A percentile compares a stretch with the other conserved stretches of the same genome.
Conservation (phyloP, 2,329 filamentous ascomycete genomes). For the Hymenoscyphus scutula region DNA sequence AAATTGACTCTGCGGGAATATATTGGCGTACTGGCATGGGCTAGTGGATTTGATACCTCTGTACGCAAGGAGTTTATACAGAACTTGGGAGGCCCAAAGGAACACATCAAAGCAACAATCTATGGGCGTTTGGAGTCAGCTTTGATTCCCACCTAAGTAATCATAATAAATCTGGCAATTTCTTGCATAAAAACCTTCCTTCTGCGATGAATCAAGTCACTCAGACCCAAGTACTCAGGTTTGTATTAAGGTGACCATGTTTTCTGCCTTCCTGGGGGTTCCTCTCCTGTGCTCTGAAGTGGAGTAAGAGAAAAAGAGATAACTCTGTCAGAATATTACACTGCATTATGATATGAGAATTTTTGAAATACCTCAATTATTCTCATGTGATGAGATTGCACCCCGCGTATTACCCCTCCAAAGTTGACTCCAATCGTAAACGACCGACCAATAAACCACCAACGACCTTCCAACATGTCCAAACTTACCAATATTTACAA, state of each 20-base stretch:
- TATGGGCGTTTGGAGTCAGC: not conserved
- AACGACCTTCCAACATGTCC: constrained; percentile 23
- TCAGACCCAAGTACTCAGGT: too few species aligned
- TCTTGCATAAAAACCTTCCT: not conserved
- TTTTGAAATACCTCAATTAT: too few species aligned
- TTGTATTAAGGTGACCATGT: too few species aligned
- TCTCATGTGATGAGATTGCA: too few species aligned
- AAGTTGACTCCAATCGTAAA: not conserved
- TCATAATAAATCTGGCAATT: not conserved
- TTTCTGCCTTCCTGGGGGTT: too few species aligned
- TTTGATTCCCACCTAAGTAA: not conserved
- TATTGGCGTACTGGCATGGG: constrained; percentile 1
- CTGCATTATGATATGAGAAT: too few species aligned
- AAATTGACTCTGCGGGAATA: not conserved
- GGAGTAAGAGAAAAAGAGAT: too few species aligned
- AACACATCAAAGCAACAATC: not conserved
- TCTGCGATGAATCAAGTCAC: not conserved
- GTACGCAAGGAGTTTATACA: not conserved
- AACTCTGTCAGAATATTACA: too few species aligned
- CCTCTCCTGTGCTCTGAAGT: too few species aligned
- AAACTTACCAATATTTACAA: constrained; percentile 48
- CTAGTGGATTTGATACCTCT: not conserved
- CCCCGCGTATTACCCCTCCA: too few species aligned
- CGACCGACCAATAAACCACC: not conserved
- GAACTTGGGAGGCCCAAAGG: not conserved